Evolutionary conservation across 345 rosid genomes (phyloP), one percentile per base, ranked within the genome.

Genomic region (Arabis hirsuta): DNA sequence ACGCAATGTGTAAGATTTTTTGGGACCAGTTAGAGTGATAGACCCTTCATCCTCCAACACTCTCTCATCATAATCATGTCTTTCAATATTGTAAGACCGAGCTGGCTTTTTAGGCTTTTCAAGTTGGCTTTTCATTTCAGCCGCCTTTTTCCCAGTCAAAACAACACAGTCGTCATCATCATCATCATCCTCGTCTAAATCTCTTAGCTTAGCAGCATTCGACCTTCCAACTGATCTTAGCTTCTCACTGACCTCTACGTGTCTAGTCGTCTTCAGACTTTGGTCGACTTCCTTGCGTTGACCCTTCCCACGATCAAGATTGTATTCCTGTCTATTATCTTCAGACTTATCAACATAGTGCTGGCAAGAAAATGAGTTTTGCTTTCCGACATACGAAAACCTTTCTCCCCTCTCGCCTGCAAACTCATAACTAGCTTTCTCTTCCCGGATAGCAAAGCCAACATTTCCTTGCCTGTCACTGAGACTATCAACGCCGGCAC

Each of bases 21-120:
- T 81, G 31, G 66, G 84, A 65, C 88, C 87, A 68, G 45, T 78
- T 69, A 95, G 81, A 41, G 71, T 71, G 69, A 95, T 65, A 60
- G 84, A 80, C 43, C 77, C 85, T 16, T 82, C 83, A 72, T 80
- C 91, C 22, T 48, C 62, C 69, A 48, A 62, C 52, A 70, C 58
- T 14, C 72, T 77, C 72, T 87, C 82, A 4, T 50, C 68, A 62
- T 29, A 58, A 73, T 76, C 87, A 66, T 85, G 86, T 13, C 68
- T 56, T 52, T 73, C 73, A 50, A 11, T 62, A 46, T 58, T 71
- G 62, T 47, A 24, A 42, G 84, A 58, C 36, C 22, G 66, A 62
- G 69, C 72, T 77, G 62, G 38, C 73, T 80, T 69, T 14, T 55
- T 76, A 67, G 74, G 56, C 70, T 79, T 76, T 48, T 65, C 82